Base-by-base conservation (phyloP, 2,329 filamentous ascomycete species). In the Phaeosphaeriaceae sp. region DNA sequence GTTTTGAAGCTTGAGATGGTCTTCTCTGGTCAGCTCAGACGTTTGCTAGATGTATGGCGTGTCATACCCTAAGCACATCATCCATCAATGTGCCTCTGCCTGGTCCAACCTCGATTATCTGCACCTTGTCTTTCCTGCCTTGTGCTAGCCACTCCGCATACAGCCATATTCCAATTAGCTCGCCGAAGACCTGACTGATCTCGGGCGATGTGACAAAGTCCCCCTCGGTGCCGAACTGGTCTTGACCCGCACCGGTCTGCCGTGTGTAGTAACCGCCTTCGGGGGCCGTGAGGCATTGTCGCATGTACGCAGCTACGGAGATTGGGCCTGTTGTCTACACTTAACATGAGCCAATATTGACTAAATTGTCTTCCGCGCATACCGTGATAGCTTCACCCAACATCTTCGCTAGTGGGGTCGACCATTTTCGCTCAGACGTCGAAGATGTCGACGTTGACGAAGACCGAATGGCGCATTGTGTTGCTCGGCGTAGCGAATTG, bases 151-250 rank as follows among this genome's bases (percentile, higher is more conserved):
- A 99, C 83, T 99, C 95, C 44, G 94, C 89, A 52, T 98, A 90
- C 61, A 97, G 89, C 95, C 95, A 99, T 68, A 99, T 87, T 4
- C 93, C 95, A 56, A 98, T 84, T 26, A 99, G 84, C 80, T 99
- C 95, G 23, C 95, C 95, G 79, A 99, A 99, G 13, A 98, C 86
- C 76, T 98, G 95, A 0, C 94, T 97, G 69, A 99, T 98, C 79
- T 99, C 95, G 0, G 95, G 95, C 0, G 94, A 97, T 0, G 95
- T 99, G 52, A 98, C 90, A 74, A 99, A 99, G 79, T 99, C 95
- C 24, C 95, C 95, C 72, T 92, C 91, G 55, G 87, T 83, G n/a
- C 95, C 95, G 70, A 99, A 99, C 64, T 94, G 94, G 73, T 97
- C 94, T 49, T 89, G 86, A 21, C 86, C 89, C 59, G 87, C 80